A percentile compares a stretch with the other conserved stretches of the same genome.
Conservation (phyloP, 768 basidiomycete species). For the Tricholoma terreum region DNA sequence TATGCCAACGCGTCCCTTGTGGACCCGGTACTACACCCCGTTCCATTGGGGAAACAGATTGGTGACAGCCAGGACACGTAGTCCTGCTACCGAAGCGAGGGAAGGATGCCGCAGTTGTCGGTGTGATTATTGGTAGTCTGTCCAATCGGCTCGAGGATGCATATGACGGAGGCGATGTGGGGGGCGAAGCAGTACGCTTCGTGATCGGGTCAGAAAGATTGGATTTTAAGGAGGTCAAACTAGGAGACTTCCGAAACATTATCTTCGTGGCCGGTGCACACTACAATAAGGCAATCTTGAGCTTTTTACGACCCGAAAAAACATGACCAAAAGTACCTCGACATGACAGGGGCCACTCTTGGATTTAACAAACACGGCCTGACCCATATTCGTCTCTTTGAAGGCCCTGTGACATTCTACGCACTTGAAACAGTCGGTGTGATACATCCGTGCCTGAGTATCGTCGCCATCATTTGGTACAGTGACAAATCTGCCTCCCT, state of each 20-base stretch:
- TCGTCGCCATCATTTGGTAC: constrained; percentile 54
- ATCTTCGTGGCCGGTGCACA: constrained; percentile 45
- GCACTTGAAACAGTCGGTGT: constrained; percentile 76
- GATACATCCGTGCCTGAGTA: constrained; percentile 58
- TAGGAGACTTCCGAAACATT: constrained; percentile 33
- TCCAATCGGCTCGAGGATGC: constrained; percentile 39
- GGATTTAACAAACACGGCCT: constrained; percentile 68
- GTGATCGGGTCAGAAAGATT: constrained; percentile 5
- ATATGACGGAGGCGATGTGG: constrained; percentile 18
- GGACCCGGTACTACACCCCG: constrained; percentile 83
- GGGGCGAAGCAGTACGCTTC: constrained; percentile 9
- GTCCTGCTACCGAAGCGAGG: constrained; percentile 59
- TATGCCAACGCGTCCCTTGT: constrained; percentile 79
- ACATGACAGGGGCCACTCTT: constrained; percentile 67
- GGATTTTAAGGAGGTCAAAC: constrained; percentile 18
- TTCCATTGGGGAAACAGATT: constrained; percentile 78
- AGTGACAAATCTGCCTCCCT: constrained; percentile 67
- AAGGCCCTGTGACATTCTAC: constrained; percentile 61
- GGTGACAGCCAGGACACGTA: constrained; percentile 74
- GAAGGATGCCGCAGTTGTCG: constrained; percentile 31
- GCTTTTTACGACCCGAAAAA: background rate
- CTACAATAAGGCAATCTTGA: constrained; percentile 21
- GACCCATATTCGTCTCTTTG: constrained; percentile 55
- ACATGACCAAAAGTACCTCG: constrained; percentile 35
- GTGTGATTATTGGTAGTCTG: constrained; percentile 35